A percentile compares a stretch with the other conserved stretches of the same genome.
These are phyloP conservation scores for Bisporella sp. DNA, from an alignment of 2,329 filamentous ascomycete genomes.

Conservation along the genomic window DNA sequence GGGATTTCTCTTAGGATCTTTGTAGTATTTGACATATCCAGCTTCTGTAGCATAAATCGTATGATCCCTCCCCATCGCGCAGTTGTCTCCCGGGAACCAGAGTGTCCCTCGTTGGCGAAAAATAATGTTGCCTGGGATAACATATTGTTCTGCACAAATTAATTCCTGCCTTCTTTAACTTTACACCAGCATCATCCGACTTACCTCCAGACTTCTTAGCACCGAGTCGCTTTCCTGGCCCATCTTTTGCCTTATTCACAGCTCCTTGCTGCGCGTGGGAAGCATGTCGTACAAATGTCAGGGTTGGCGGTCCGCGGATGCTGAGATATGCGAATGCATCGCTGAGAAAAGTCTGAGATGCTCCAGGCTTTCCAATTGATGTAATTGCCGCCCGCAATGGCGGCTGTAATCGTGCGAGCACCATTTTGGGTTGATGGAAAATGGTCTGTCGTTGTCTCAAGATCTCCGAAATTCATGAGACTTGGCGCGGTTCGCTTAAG, in stretches of 20 bases:
- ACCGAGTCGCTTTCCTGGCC: slow-evolving; percentile 79
- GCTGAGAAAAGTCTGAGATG: slow-evolving; percentile 17
- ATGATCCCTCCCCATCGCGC: slow-evolving; percentile 90
- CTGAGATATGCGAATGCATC: slow-evolving; percentile 23
- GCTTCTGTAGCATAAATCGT: slow-evolving; percentile 82
- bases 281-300: slow-evolving; percentile 24
- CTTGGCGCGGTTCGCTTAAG: background rate
- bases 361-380: slow-evolving; percentile 18
- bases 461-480: too few species aligned
- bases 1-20: slow-evolving; percentile 74
- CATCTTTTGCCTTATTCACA: slow-evolving; percentile 64
- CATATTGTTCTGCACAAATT: slow-evolving; percentile 65
- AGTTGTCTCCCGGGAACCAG: slow-evolving; percentile 95
- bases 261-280: slow-evolving; percentile 54
- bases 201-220: slow-evolving; percentile 86
- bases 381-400: slow-evolving; percentile 34
- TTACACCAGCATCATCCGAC: slow-evolving; percentile 18
- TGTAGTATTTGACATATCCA: slow-evolving; percentile 96
- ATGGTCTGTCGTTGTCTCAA: background rate
- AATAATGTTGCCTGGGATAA: slow-evolving; percentile 94
- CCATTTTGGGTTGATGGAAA: slow-evolving; percentile 26
- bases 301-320: slow-evolving; percentile 10
- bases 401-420: slow-evolving; percentile 37
- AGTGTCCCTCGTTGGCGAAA: slow-evolving; percentile 92
- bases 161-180: background rate